A percentile compares a stretch with the other conserved stretches of the same genome.
Evolutionary conservation across 192 early-diverging fungal genomes (phyloP).

Genomic region (Dispira parvispora): DNA sequence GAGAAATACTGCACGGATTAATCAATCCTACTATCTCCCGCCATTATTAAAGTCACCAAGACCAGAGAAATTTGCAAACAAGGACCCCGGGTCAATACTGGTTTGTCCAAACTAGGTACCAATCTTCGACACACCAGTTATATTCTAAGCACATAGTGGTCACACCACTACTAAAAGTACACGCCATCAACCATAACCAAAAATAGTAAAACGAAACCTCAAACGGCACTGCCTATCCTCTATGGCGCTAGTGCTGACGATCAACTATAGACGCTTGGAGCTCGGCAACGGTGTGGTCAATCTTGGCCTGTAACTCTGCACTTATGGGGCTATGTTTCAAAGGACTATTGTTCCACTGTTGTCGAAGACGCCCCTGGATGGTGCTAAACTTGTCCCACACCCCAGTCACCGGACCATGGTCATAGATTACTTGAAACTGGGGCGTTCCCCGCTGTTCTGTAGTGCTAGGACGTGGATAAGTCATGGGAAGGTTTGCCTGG

Average conservation of each 20-base stretch:
- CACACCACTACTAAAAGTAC: no score
- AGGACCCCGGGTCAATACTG: no score
- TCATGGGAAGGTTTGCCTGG: conserved; percentile 22
- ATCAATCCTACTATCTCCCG: no score
- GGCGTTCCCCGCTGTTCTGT: not conserved
- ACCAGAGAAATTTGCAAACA: no score
- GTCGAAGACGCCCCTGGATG: not conserved
- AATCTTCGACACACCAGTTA: no score
- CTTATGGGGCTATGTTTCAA: conserved; percentile 1
- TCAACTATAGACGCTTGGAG: not conserved
- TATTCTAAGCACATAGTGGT: no score
- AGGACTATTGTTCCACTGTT: not conserved
- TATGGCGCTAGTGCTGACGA: not conserved
- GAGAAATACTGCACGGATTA: no score
- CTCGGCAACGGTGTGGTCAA: not conserved
- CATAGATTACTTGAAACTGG: conserved; percentile 3
- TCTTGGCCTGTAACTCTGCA: not conserved
- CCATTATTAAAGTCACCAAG: no score
- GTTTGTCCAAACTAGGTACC: no score
- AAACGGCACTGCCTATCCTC: not conserved
- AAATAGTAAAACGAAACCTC: not conserved
- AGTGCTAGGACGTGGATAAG: conserved; percentile 18
- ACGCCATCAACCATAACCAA: not conserved
- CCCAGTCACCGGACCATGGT: not conserved
- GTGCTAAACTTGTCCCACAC: not conserved